Conservation (phyloP, 2,329 filamentous ascomycete species). For the Sporothrix pallida region DNA sequence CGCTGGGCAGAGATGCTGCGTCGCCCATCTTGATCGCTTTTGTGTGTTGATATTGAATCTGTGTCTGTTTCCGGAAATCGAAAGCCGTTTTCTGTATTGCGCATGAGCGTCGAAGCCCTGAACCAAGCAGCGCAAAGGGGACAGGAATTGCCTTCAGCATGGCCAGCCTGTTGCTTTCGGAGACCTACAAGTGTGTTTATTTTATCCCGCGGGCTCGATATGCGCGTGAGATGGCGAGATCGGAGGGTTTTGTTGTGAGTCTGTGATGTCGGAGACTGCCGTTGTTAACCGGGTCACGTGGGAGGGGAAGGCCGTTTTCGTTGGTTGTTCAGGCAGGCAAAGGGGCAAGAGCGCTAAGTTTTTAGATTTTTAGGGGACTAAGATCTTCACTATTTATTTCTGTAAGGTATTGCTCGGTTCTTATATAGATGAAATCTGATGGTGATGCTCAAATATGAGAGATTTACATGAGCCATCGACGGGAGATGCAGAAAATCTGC, state of each 20-base stretch:
- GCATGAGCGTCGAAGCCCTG: constrained; percentile 30
- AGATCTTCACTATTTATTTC: too few relatives aligned
- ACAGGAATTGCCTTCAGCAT: constrained; percentile 33
- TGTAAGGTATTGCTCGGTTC: too few relatives aligned
- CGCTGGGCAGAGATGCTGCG: background rate
- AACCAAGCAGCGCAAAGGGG: constrained; percentile 2
- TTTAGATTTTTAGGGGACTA: background rate
- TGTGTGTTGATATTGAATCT: background rate
- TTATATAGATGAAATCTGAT: too few relatives aligned
- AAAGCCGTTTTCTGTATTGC: constrained; percentile 10
- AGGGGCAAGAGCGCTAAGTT: constrained; percentile 20
- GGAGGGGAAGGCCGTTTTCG: constrained; percentile 13
- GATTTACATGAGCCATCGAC: background rate
- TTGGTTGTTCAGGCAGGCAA: background rate
- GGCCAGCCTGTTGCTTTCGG: constrained; percentile 37
- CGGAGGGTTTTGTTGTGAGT: background rate
- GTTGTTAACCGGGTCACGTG: constrained; percentile 22
- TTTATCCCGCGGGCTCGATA: background rate
- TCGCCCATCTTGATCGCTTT: constrained; percentile 30
- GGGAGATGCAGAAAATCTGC: background rate
- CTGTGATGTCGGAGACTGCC: constrained; percentile 13
- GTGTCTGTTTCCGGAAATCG: constrained; percentile 9
- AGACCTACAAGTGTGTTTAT: background rate
- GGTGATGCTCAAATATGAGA: constrained; percentile 8
- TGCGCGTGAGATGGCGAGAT: background rate